Evolutionary conservation across 371 early-diverging fungal species (phyloP), one percentile per base, ranked within the genome.

Genomic region (Circinella umbellata): DNA sequence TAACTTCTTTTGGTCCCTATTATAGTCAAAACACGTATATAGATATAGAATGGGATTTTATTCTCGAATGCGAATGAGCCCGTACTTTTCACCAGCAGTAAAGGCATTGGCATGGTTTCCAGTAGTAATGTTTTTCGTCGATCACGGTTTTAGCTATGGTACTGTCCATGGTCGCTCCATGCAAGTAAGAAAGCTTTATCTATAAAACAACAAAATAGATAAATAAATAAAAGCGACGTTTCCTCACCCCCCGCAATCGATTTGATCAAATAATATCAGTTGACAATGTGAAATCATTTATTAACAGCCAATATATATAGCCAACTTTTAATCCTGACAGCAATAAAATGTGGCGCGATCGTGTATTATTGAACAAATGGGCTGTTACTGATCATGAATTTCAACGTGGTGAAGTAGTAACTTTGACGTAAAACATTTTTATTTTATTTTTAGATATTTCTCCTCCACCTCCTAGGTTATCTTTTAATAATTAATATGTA

Each of bases 251-350:
- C 27, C 27, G 27, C 27, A 27, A 42, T 42, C 42, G 3, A 42
- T 42, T 11, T 11, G 42, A 42, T 42, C 42, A 42, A 42, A 42
- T 9, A 42, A 42, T 42, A 11, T 42, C 0, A 42, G 3, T 42
- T 42, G 42, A 42, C 42, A 11, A 9, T 42, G 6, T 13, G 51
- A 51, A 51, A 8, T 51, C 5, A 15, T 51, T 51, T 14, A 13
- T 15, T 10, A 7, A 27, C 4, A 3, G 34, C 57, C 57, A 53
- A n/a, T 42, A 47, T 65, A 47, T 39, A 66, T 70, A 91, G 90
- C 95, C 96, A 10, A 92, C 93, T 11, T 86, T 97, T 49, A 97
- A 96, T 68, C 96, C 97, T n/a, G 95, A 97, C 79, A 86, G 88
- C 47, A 92, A 89, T 75, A 69, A 76, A 70, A 76, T 93, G 62